Percentiles rank a stretch among this genome's conserved stretches.
phyloP scores from a whole-genome alignment of 78 protist genomes.

The Dictyostelium firmibasis region DNA sequence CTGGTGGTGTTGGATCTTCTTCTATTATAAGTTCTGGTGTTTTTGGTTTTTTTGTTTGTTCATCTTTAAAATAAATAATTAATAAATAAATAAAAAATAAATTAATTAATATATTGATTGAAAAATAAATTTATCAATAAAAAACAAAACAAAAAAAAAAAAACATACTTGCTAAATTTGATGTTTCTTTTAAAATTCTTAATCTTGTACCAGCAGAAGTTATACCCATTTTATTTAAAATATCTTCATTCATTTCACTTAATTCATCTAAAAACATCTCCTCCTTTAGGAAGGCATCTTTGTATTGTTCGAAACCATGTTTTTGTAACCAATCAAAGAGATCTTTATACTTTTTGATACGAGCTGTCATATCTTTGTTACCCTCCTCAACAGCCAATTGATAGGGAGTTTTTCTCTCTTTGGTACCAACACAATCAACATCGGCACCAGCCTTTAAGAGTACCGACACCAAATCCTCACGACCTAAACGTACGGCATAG shows the following conservation, averaged over 20 bases:
- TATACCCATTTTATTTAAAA: slow-evolving; percentile 53
- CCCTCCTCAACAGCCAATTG: slow-evolving; percentile 66
- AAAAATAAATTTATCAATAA: no score
- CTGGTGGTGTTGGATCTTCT: slow-evolving; percentile 31
- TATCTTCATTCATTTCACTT: slow-evolving; percentile 57
- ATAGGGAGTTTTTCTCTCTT: slow-evolving; percentile 49
- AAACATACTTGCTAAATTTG: slow-evolving; percentile 3
- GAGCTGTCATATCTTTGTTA: slow-evolving; percentile 42
- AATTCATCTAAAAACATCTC: slow-evolving; percentile 70
- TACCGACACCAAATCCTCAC: slow-evolving; percentile 81
- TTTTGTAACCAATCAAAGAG: slow-evolving; percentile 71
- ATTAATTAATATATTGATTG: no score
- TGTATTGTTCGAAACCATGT: slow-evolving; percentile 60
- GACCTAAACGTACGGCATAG: slow-evolving; percentile 78
- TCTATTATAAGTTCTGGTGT: slow-evolving; percentile 2
- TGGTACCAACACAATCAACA: slow-evolving; percentile 30
- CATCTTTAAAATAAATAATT: not conserved
- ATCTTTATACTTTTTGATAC: slow-evolving; percentile 58
- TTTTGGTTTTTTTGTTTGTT: not conserved
- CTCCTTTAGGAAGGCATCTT: slow-evolving; percentile 51
- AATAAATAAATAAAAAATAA: not conserved
- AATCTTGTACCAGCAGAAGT: slow-evolving; percentile 48
- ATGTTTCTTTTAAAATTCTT: slow-evolving; percentile 35
- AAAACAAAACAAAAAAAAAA: no score
- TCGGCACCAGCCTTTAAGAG: slow-evolving; percentile 84